Conservation (phyloP, 1,139 yeast species). For the Suhomyces bokatorum region DNA sequence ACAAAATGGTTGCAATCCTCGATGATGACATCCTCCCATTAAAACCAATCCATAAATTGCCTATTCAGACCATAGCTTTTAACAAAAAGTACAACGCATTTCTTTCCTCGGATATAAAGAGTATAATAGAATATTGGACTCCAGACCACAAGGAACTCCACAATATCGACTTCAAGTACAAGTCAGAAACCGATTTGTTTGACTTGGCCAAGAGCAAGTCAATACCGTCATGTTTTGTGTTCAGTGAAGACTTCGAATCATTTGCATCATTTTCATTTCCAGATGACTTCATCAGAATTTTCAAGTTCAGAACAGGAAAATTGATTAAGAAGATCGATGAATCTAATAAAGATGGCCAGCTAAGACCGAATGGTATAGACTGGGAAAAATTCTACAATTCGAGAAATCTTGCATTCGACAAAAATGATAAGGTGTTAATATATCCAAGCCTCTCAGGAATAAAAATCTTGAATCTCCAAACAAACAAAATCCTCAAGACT, state of each 20-base stretch:
- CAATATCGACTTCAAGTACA: conserved; percentile 32
- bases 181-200: conserved; percentile 45
- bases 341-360: conserved; percentile 22
- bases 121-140: conserved; percentile 49
- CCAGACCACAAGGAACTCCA: conserved; percentile 11
- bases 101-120: conserved; percentile 39
- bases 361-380: conserved; percentile 20
- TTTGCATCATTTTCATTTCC: conserved; percentile 30
- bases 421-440: conserved; percentile 32
- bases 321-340: conserved; percentile 20
- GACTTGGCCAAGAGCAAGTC: conserved; percentile 37
- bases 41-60: conserved; percentile 28
- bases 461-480: conserved; percentile 31
- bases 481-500: conserved; percentile 25
- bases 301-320: conserved; percentile 36
- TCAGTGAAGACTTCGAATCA: conserved; percentile 27
- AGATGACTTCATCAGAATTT: conserved; percentile 33
- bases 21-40: conserved; percentile 18
- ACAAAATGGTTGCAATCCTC: conserved; percentile 20
- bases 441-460: conserved; percentile 38
- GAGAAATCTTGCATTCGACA: conserved; percentile 31
- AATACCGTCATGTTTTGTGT: conserved; percentile 19
- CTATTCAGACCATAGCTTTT: conserved; percentile 29
- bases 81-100: conserved; percentile 31
- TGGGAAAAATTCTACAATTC: conserved; percentile 11